Evolutionary conservation across 1,284 basidiomycete species (phyloP).

Genomic region (Sporisorium reilianum): DNA sequence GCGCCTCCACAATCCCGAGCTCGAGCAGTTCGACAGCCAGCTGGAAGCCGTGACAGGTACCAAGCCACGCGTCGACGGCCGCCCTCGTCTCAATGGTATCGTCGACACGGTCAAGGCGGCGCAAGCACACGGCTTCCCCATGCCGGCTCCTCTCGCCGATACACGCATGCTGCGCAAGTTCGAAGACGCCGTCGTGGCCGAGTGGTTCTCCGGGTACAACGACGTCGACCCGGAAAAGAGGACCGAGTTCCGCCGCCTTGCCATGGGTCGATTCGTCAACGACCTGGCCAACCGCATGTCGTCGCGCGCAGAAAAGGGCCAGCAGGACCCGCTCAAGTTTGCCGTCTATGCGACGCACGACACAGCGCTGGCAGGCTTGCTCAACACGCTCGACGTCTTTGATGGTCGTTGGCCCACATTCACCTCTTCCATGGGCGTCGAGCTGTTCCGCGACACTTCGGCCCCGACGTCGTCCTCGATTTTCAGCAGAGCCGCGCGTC

Average conservation of each 20-base stretch:
- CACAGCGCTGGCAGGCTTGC: constrained; percentile 78
- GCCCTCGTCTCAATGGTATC: constrained; percentile 81
- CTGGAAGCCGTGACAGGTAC: constrained; percentile 80
- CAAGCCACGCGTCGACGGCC: constrained; percentile 79
- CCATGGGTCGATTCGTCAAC: constrained; percentile 80
- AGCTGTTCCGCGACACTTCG: constrained; percentile 57
- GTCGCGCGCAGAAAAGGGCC: constrained; percentile 41
- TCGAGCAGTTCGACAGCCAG: constrained; percentile 77
- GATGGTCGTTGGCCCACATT: constrained; percentile 75
- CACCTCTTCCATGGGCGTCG: constrained; percentile 56
- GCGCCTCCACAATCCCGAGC: constrained; percentile 76
- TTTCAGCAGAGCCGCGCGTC: constrained; percentile 15
- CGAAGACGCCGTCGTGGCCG: constrained; percentile 80
- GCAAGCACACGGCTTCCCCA: constrained; percentile 76
- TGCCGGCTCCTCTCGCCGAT: constrained; percentile 50
- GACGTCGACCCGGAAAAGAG: constrained; percentile 40
- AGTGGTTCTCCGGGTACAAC: constrained; percentile 80
- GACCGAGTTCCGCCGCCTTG: constrained; percentile 80
- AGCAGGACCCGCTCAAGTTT: constrained; percentile 53
- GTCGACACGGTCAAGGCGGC: constrained; percentile 77
- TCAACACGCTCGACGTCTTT: constrained; percentile 79
- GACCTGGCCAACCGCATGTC: constrained; percentile 77
- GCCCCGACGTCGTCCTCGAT: constrained; percentile 26
- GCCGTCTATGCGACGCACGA: constrained; percentile 75
- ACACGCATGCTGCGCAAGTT: constrained; percentile 63